phyloP scores from a whole-genome alignment of 2,329 filamentous ascomycete species.

The Microcyclospora pomicola region DNA sequence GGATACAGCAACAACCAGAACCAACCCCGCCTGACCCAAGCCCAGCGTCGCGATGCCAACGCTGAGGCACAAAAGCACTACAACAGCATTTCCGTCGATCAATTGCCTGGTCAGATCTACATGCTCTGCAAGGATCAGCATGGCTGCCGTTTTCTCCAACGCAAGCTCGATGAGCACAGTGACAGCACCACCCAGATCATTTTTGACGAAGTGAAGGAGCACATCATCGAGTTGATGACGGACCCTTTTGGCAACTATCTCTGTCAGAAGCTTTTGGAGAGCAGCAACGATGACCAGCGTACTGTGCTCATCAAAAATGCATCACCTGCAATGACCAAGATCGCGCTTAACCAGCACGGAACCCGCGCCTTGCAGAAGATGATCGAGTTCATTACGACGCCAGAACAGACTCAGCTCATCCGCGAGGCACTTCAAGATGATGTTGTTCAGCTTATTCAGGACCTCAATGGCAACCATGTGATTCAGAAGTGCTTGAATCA shows the following conservation, averaged over 20 bases:
- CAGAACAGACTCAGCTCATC: conserved; percentile 73
- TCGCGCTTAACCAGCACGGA: conserved; percentile 93
- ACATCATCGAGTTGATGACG: conserved; percentile 96
- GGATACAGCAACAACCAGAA: neutral
- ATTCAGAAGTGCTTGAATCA: conserved; percentile 99
- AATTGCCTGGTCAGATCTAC: conserved; percentile 72
- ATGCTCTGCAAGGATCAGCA: conserved; percentile 94
- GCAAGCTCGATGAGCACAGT: conserved; percentile 85
- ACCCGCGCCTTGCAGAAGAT: conserved; percentile 97
- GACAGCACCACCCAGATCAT: conserved; percentile 80
- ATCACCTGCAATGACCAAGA: conserved; percentile 72
- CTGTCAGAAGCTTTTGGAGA: conserved; percentile 95
- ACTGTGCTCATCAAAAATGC: conserved; percentile 87
- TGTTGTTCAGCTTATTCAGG: conserved; percentile 90
- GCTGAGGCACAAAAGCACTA: conserved; percentile 63
- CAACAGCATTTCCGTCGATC: conserved; percentile 68
- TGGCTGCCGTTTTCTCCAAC: conserved; percentile 90
- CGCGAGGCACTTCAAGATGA: conserved; percentile 69
- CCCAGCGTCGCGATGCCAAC: conserved; percentile 60
- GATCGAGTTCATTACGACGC: conserved; percentile 90
- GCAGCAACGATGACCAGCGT: conserved; percentile 86
- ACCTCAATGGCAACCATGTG: conserved; percentile 96
- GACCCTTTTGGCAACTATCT: conserved; percentile 99
- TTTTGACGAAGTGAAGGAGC: conserved; percentile 81
- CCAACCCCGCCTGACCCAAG: conserved; percentile 50